Conservation (phyloP, 2,329 filamentous ascomycete species). For the Venturia asperata region DNA sequence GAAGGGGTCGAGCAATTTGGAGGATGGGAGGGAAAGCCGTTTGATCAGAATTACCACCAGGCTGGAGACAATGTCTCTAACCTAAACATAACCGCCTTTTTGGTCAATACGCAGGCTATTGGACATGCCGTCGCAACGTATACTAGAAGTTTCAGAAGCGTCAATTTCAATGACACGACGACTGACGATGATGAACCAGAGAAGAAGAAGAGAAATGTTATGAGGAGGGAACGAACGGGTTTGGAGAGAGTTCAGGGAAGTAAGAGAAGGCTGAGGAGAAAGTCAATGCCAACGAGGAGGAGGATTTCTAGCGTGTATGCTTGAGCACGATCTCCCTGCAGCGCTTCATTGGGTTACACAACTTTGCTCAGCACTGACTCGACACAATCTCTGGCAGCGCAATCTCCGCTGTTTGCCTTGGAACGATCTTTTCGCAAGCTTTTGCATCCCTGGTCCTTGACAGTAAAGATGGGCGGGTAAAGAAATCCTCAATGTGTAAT, state of each 20-base stretch:
- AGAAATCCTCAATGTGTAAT: too few relatives aligned
- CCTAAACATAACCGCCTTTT: conserved; percentile 30
- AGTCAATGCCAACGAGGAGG: neutral
- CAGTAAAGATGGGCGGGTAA: too few relatives aligned
- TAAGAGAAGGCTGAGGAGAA: neutral
- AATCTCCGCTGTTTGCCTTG: too few relatives aligned
- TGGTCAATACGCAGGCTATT: conserved; percentile 35
- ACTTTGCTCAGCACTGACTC: too few relatives aligned
- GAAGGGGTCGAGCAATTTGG: conserved; percentile 31
- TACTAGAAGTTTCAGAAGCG: conserved; percentile 24
- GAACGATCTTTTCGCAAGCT: too few relatives aligned
- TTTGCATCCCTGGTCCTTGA: too few relatives aligned
- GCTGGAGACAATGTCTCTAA: conserved; percentile 33
- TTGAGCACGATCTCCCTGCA: neutral
- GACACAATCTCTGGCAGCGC: too few relatives aligned
- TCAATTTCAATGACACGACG: neutral
- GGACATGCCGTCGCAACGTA: conserved; percentile 32
- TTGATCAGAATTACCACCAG: conserved; percentile 35
- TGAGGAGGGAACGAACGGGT: neutral
- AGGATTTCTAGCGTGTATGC: neutral
- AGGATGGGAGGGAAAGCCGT: conserved; percentile 30
- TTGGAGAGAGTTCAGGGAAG: neutral
- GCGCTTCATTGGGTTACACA: too few relatives aligned
- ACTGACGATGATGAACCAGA: neutral
- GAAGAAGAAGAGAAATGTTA: neutral